Base-by-base conservation (phyloP, 768 basidiomycete genomes). In the Brasilioporus rufonigricans region DNA sequence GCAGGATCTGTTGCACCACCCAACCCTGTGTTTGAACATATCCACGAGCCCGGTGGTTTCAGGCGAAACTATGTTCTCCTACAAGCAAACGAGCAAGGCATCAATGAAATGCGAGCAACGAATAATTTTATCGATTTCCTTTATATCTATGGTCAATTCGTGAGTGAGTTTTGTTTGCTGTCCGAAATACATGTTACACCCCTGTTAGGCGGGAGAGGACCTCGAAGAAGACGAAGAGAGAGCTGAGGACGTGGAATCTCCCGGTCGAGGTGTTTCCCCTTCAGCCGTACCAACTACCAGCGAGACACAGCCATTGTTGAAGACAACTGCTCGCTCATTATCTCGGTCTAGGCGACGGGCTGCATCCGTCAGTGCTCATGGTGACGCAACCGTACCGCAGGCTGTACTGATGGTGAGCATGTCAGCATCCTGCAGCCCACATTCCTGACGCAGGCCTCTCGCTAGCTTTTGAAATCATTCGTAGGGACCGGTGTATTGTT, bases 401-500 rank as follows among this genome's bases (percentile, higher is more conserved):
- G 96, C 96, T 21, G 84, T 94, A 9, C 74, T 98, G 44, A 98
- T 98, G 94, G 93, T 91, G 63, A 38, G 82, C 68, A 19, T 39
- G 27, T 19, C 8, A 10, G 58, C 14, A 44, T 24, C 24, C 49
- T 19, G 19, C 7, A 39, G 8, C 39, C 18, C 26, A 56, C 44
- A 55, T 44, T 55, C 39, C 24, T 45, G 29, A 57, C 44, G 26
- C 4, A 12, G 18, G 26, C 48, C 31, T 32, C n/a, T 29, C 18
- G 38, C 56, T 36, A 95, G 92, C 73, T 98, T 51, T 74, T 97
- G 55, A 98, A 98, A 73, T 85, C 89, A 1, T 98, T 98, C 63
- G 85, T 98, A 44, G 96, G 96, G 21, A 98, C 96, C 14, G 96
- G 96, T 16, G 89, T 99, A 11, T 70, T 99, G 33, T 98, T 99